These are phyloP conservation scores for Pulicaria dysenterica DNA, from an alignment of 129 eudicot species.

Conservation along the genomic window DNA sequence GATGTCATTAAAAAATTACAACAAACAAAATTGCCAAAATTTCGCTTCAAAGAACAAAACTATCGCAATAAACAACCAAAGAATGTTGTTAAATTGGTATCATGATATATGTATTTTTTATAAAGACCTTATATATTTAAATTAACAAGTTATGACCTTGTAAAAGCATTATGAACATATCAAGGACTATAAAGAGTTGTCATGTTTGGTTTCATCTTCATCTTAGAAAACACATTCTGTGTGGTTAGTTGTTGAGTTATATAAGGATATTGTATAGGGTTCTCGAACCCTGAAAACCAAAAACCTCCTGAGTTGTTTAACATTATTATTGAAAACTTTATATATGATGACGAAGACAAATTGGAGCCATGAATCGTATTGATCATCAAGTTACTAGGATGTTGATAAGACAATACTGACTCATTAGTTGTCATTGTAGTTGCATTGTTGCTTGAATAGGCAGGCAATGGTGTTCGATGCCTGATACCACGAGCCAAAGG, in stretches of 20 bases:
- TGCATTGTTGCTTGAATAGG: slow-evolving; percentile 21
- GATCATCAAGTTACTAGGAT: slow-evolving; percentile 32
- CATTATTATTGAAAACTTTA: slow-evolving; percentile 46
- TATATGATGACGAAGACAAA: slow-evolving; percentile 21
- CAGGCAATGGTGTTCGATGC: slow-evolving; percentile 34
- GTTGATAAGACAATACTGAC: slow-evolving; percentile 33
- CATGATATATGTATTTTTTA: no score
- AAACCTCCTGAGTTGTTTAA: slow-evolving; percentile 36
- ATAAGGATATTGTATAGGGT: slow-evolving; percentile 33
- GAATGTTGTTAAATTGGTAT: no score
- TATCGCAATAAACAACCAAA: slow-evolving; percentile 4
- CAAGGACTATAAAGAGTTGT: slow-evolving; percentile 59
- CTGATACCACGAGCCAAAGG: slow-evolving; percentile 78
- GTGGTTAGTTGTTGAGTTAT: slow-evolving; percentile 29
- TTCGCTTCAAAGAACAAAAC: no score
- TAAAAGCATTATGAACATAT: slow-evolving; percentile 31
- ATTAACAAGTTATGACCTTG: slow-evolving; percentile 7
- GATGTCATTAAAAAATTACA: no score
- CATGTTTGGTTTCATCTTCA: slow-evolving; percentile 61
- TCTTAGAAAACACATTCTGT: slow-evolving; percentile 41
- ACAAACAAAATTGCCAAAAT: no score
- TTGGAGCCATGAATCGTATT: slow-evolving; percentile 23
- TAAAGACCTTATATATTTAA: not conserved
- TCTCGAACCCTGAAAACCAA: slow-evolving; percentile 42
- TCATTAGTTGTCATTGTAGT: slow-evolving; percentile 37